phyloP scores from a whole-genome alignment of 140 eudicot genomes.

The Stevia rebaudiana region DNA sequence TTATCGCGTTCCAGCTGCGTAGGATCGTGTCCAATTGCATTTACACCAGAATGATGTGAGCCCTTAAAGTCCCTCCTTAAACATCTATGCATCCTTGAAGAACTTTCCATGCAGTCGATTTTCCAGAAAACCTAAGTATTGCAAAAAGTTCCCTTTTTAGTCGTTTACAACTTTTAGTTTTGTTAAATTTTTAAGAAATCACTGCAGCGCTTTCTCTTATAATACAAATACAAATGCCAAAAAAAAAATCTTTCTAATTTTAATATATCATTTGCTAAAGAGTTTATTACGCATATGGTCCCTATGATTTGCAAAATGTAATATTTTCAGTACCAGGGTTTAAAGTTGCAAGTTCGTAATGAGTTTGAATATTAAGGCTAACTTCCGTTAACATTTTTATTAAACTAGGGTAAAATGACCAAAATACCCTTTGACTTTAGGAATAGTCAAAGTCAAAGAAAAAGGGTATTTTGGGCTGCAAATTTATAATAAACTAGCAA shows the following conservation, averaged over 20 bases:
- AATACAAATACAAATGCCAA: background rate
- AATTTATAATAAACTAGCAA: no score
- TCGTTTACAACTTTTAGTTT: background rate
- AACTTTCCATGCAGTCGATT: slow-evolving; percentile 75
- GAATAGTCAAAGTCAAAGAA: no score
- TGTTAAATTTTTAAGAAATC: background rate
- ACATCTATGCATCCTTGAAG: slow-evolving; percentile 81
- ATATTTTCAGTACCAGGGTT: no score
- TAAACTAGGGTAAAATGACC: no score
- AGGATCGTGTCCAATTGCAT: slow-evolving; percentile 57
- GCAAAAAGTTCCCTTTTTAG: background rate
- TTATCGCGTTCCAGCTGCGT: slow-evolving; percentile 29
- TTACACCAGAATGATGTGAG: slow-evolving; percentile 67
- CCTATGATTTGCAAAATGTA: no score
- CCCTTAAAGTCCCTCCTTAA: slow-evolving; percentile 73
- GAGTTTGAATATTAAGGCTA: no score
- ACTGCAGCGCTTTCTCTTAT: background rate
- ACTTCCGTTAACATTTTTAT: no score
- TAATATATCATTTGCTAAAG: no score
- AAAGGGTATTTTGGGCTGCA: no score
- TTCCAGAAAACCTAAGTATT: slow-evolving; percentile 77
- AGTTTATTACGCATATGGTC: no score
- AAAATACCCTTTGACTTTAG: no score
- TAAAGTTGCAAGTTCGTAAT: no score
- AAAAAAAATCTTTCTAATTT: background rate